phyloP scores from a whole-genome alignment of 73 alveolate species.

The Effrenium voratum region DNA sequence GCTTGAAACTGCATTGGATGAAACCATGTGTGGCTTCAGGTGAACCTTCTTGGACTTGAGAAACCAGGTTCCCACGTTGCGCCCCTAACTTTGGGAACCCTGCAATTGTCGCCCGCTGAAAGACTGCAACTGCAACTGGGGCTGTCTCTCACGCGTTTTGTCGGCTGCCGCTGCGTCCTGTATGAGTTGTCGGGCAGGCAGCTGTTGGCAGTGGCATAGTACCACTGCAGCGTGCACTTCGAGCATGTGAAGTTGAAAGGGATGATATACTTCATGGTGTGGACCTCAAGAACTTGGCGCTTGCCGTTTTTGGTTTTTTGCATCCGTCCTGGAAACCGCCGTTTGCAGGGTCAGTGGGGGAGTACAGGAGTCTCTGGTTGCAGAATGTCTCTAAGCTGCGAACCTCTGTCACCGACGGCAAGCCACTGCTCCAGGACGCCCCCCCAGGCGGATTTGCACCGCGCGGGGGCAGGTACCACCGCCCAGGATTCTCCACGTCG shows the following conservation, averaged over 20 bases:
- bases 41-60: too few species aligned
- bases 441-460: slow-evolving; percentile 29
- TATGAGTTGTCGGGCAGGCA: background rate
- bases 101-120: background rate
- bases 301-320: background rate
- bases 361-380: too few species aligned
- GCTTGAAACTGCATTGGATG: too few species aligned
- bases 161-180: too few species aligned
- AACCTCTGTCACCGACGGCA: slow-evolving; percentile 1
- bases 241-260: slow-evolving; percentile 2
- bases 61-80: too few species aligned
- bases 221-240: slow-evolving; percentile 27
- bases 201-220: slow-evolving; percentile 20
- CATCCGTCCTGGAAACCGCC: too few species aligned
- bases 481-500: slow-evolving; percentile 3
- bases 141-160: too few species aligned
- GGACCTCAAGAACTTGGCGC: background rate
- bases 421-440: slow-evolving; percentile 19
- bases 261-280: slow-evolving; percentile 22
- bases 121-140: background rate
- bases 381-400: too few species aligned
- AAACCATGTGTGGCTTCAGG: too few species aligned
- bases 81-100: background rate
- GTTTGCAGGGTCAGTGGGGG: too few species aligned
- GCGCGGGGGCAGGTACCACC: slow-evolving; percentile 11